Conservation (phyloP, 169 alveolate species). For the Cryptosporidium canis region DNA sequence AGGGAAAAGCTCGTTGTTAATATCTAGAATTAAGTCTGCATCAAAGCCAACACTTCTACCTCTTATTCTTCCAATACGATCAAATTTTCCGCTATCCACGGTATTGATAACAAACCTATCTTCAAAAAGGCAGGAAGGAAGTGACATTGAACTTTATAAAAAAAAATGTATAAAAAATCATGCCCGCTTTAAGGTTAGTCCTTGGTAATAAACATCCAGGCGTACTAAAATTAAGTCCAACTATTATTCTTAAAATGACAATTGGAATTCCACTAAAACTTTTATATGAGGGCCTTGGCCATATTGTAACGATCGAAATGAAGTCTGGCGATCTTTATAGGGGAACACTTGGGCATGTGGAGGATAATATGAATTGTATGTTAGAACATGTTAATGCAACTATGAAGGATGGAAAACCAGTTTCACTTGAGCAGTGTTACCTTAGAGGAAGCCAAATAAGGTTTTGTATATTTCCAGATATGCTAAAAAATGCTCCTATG, state of each 20-base stretch:
- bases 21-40: conserved; percentile 89
- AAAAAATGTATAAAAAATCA: background rate
- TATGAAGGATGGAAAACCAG: conserved; percentile 95
- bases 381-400: conserved; percentile 96
- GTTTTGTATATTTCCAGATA: conserved; percentile 96
- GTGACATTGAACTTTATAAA: conserved; percentile 10
- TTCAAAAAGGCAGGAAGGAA: conserved; percentile 82
- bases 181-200: conserved; percentile 13
- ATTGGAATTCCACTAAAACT: conserved; percentile 97
- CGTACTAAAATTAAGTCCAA: background rate
- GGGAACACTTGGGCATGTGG: conserved; percentile 95
- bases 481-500: conserved; percentile 99
- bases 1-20: conserved; percentile 87
- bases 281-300: conserved; percentile 98
- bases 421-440: conserved; percentile 88
- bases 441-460: conserved; percentile 95
- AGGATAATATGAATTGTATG: conserved; percentile 97
- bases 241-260: conserved; percentile 80
- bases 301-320: conserved; percentile 96
- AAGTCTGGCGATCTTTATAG: conserved; percentile 94
- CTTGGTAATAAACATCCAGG: background rate
- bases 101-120: conserved; percentile 88
- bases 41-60: conserved; percentile 92
- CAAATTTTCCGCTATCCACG: conserved; percentile 89
- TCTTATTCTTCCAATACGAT: conserved; percentile 86